Evolutionary conservation across 2,329 filamentous ascomycete species (phyloP), one percentile per base, ranked within the genome.

Genomic region (Allantophomopsis cytisporea): DNA sequence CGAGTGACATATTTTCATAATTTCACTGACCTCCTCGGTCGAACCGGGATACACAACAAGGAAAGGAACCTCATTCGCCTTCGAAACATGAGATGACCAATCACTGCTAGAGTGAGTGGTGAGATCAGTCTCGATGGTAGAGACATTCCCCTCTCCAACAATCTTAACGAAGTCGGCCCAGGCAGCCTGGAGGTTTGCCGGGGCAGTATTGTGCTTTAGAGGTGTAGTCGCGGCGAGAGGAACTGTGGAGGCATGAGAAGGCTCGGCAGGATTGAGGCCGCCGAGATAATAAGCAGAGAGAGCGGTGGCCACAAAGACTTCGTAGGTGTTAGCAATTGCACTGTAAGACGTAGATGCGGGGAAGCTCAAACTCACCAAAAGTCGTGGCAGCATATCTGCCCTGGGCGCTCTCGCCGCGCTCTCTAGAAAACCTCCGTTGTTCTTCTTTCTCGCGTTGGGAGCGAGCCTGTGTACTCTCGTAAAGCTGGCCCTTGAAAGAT

Each of bases 1-100:
- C 52, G 66, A 60, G 57, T 94, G 84, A 63, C 88, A 94, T 41
- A 94, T 64, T 63, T 89, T 88, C 80, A 94, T 89, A 43, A 95
- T 75, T 45, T 70, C 66, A n/a, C 82, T 81, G 7, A 94, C 86
- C 50, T 95, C 80, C 47, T 88, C 80, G 1, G 88, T 95, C 30
- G 69, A 76, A 34, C 62, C 66, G 0, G 87, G 88, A 54, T 79
- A 89, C 32, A 94, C 71, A 38, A 95, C 68, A 56, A 86, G 70
- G 54, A 81, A 81, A 11, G 75, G 69, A 35, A 65, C 62, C 42
- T 76, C 63, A 2, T 63, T 54, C 12, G 63, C 58, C 21, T 60
- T 59, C 36, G 63, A 59, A 36, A 62, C 62, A 56, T 80, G 73
- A 21, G 73, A 69, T 35, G 75, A 80, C 76, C 76, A 82, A 35